Evolutionary conservation across 1,284 basidiomycete genomes (phyloP), one percentile per base, ranked within the genome.

Genomic region (Stereum hirsutum): DNA sequence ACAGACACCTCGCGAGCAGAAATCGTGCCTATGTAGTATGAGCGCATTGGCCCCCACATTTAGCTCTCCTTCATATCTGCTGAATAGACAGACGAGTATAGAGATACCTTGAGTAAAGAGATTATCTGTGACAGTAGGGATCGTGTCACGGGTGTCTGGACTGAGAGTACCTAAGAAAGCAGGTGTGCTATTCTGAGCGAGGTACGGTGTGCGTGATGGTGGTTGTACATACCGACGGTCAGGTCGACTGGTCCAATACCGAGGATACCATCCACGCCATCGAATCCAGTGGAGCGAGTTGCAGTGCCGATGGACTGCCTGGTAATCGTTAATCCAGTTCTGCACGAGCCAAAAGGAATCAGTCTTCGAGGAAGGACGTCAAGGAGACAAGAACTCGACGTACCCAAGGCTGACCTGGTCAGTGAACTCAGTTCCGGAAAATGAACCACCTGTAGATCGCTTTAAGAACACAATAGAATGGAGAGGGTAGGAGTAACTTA

Each of bases 221-320:
- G n/a, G n/a, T n/a, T n/a, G n/a, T n/a, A n/a, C 59, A 40, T 49
- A 30, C 63, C 68, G 17, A 54, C 15, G 6, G 74, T 75, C n/a
- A 78, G 61, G 41, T 59, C 67, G 5, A 59, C 57, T 8, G 75
- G 75, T 4, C 74, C 74, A 48, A 78, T 66, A n/a, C 65, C 78
- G 27, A 81, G 55, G 47, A 81, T 78, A 21, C 70, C 71, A 54
- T 80, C 69, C 12, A 68, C 60, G 35, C 66, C 70, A 0, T 47
- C 38, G 62, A 64, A 57, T 7, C 61, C 72, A n/a, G 40, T 53
- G 48, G 65, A 57, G 1, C 11, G 52, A 5, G 64, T 57, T 21
- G 78, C 78, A 43, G 75, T 74, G 47, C 77, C 78, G 46, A 81
- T 77, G 14, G 72, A 75, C 53, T 81, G 78, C 10, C 57, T 40